phyloP scores from a whole-genome alignment of 441 rosid genomes.

The Populus hybrid region DNA sequence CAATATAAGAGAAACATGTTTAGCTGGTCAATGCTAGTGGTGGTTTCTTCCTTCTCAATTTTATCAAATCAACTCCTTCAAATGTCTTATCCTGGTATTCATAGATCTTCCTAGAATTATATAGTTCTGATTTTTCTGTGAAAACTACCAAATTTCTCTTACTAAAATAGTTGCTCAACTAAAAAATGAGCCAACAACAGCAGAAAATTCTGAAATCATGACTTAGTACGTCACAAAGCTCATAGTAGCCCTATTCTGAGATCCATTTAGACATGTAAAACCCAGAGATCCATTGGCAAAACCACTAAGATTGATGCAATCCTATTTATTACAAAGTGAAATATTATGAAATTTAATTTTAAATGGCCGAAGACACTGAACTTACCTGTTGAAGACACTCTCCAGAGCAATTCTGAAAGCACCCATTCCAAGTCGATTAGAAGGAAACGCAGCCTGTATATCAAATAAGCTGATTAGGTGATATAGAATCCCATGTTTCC shows the following conservation, averaged over 20 bases:
- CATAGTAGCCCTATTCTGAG: background rate
- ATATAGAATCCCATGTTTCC: slow-evolving; percentile 1
- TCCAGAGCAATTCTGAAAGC: slow-evolving; percentile 60
- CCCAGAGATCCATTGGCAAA: background rate
- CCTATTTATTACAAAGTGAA: background rate
- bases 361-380: slow-evolving; percentile 7
- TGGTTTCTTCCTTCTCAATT: background rate
- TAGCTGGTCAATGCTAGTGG: background rate
- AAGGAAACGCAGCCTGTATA: slow-evolving; percentile 48
- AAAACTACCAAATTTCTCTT: background rate
- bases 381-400: slow-evolving; percentile 54
- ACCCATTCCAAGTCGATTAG: slow-evolving; percentile 52
- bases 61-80: background rate
- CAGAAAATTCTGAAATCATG: background rate
- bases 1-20: background rate
- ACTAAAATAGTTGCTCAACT: background rate
- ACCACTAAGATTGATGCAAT: background rate
- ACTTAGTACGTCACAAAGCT: background rate
- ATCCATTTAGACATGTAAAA: background rate
- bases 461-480: slow-evolving; percentile 3
- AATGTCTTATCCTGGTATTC: background rate
- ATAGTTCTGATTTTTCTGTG: background rate
- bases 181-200: background rate
- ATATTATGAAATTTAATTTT: background rate
- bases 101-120: background rate